A percentile compares a stretch with the other conserved stretches of the same genome.
phyloP scores from a whole-genome alignment of 176 grass and related monocot genomes.

The Phoenix roebelenii region DNA sequence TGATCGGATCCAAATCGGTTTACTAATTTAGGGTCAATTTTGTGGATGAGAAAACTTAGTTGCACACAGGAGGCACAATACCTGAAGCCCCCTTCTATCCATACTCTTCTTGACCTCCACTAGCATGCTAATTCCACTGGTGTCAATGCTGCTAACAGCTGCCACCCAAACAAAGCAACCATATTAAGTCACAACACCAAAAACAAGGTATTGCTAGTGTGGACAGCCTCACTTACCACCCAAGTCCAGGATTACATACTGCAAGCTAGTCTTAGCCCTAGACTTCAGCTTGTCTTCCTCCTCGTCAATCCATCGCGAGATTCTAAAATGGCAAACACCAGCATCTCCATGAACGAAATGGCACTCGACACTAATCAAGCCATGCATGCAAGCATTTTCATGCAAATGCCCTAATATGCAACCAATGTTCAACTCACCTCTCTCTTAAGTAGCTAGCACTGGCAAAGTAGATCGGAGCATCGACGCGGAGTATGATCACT shows the following conservation, averaged over 20 bases:
- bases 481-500: conserved; percentile 24
- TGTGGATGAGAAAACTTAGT: too few species aligned
- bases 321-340: conserved; percentile 25
- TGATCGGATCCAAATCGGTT: too few species aligned
- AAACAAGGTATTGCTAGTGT: too few species aligned
- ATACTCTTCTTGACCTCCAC: conserved; percentile 45
- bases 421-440: conserved; percentile 24
- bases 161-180: neutral
- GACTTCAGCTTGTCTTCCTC: conserved; percentile 56
- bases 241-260: conserved; percentile 79
- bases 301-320: conserved; percentile 77
- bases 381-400: too few species aligned
- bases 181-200: too few species aligned
- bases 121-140: conserved; percentile 54
- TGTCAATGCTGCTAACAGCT: conserved; percentile 72
- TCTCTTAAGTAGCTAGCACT: conserved; percentile 83
- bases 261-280: conserved; percentile 37
- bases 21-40: too few species aligned
- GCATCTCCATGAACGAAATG: too few species aligned
- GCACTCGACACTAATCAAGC: too few species aligned
- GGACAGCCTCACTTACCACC: conserved; percentile 30
- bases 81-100: conserved; percentile 22
- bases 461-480: conserved; percentile 83
- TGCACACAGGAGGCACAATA: too few species aligned
- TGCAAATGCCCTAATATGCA: too few species aligned